A percentile compares a stretch with the other conserved stretches of the same genome.
phyloP scores from a whole-genome alignment of 805 yeast species.

The Zygotorulaspora chibaensis region DNA sequence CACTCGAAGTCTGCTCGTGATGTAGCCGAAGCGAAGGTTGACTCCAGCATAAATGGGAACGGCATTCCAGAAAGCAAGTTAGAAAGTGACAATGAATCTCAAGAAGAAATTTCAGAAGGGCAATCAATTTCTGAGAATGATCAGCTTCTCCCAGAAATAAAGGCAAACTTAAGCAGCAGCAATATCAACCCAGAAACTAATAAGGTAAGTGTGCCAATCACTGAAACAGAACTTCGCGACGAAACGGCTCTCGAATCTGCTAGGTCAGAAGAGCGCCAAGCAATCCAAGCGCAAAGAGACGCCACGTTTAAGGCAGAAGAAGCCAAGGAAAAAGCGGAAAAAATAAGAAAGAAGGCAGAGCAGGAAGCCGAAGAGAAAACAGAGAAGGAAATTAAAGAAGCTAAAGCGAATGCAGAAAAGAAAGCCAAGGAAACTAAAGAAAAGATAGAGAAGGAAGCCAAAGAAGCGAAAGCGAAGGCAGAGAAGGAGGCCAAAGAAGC shows the following conservation, averaged over 20 bases:
- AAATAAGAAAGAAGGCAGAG: constrained; percentile 2
- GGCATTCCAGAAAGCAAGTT: no score
- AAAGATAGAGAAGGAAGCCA: constrained; percentile 14
- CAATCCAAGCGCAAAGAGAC: no score
- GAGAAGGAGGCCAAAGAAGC: constrained; percentile 10
- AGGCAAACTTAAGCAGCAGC: no score
- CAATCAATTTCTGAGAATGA: no score
- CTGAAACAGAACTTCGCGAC: no score
- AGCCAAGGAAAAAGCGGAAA: constrained; percentile 4
- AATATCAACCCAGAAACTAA: no score
- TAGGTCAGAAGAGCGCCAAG: no score
- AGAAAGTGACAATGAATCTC: no score
- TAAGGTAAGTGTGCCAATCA: no score
- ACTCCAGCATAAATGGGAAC: background rate
- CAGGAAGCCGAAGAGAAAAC: constrained; percentile 8
- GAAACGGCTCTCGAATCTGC: no score
- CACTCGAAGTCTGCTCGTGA: background rate
- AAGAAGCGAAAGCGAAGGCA: constrained; percentile 12
- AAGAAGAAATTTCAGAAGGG: no score
- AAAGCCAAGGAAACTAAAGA: constrained; percentile 8
- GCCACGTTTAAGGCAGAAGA: background rate
- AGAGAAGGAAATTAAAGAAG: constrained; percentile 5
- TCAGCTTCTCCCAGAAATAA: no score
- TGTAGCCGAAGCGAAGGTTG: background rate
- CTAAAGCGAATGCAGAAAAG: constrained; percentile 12